phyloP scores from a whole-genome alignment of 139 green algal species.

The Closterium sp. region DNA sequence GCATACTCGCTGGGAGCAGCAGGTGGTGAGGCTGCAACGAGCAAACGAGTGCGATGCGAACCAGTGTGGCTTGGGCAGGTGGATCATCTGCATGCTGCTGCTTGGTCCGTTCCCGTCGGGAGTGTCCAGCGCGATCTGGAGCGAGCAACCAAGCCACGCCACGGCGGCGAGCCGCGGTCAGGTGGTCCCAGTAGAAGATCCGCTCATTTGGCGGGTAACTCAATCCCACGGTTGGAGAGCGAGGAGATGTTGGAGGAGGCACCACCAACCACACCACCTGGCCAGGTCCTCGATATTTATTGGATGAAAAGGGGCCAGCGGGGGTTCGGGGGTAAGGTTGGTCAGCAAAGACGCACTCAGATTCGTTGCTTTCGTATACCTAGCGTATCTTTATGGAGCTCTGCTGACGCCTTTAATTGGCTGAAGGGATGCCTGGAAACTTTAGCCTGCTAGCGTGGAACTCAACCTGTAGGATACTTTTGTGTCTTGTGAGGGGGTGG shows the following conservation, averaged over 20 bases:
- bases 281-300: neutral
- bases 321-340: neutral
- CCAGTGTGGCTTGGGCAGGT: neutral
- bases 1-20: neutral
- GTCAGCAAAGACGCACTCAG: neutral
- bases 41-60: neutral
- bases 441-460: neutral
- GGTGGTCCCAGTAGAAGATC: neutral
- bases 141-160: neutral
- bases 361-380: neutral
- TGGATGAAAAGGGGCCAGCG: neutral
- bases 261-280: too few species aligned
- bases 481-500: too few species aligned
- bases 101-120: neutral
- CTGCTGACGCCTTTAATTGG: neutral
- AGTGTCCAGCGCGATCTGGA: neutral
- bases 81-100: neutral
- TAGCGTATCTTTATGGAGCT: neutral
- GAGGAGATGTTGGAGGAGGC: neutral
- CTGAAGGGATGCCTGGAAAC: neutral
- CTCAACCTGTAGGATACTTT: neutral
- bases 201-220: neutral
- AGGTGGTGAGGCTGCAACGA: neutral
- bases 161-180: neutral
- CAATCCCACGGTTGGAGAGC: neutral